phyloP scores from a whole-genome alignment of 148 eudicot genomes.

The Vaccinium myrtillus region DNA sequence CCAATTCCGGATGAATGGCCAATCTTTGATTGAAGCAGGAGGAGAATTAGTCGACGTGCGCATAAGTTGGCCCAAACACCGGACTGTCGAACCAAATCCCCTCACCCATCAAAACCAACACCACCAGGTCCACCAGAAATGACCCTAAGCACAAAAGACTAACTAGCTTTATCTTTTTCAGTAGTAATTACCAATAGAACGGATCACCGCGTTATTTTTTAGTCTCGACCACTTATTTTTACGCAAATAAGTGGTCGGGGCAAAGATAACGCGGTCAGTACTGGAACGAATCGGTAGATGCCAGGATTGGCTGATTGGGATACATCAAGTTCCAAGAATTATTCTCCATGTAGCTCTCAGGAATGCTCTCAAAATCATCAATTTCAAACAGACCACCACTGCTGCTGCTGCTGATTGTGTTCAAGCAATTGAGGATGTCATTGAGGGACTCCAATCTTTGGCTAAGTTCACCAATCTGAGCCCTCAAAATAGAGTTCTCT shows the following conservation, averaged over 20 bases:
- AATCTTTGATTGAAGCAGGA: too few species aligned
- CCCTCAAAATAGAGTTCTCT: constrained; percentile 62
- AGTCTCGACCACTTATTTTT: too few species aligned
- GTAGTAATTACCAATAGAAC: too few species aligned
- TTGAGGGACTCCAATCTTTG: constrained; percentile 63
- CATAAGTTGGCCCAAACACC: too few species aligned
- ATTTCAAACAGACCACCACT: constrained; percentile 5
- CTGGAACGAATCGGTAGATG: constrained; percentile 40
- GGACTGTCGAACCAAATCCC: too few species aligned
- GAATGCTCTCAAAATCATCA: not conserved
- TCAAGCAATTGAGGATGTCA: constrained; percentile 45
- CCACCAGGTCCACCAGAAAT: not conserved
- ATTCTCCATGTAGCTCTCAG: constrained; percentile 19
- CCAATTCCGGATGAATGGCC: not conserved
- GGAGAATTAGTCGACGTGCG: too few species aligned
- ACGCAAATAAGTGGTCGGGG: not conserved
- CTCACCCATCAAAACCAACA: not conserved
- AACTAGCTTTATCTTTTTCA: not conserved
- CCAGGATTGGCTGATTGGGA: constrained; percentile 56
- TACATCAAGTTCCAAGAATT: constrained; percentile 42
- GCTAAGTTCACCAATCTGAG: constrained; percentile 58
- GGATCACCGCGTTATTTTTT: too few species aligned
- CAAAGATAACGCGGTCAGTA: constrained; percentile 6
- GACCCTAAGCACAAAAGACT: not conserved
- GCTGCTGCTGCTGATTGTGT: not conserved